phyloP scores from a whole-genome alignment of 352 stramenopile genomes.

The Globisporangium echinulatum region DNA sequence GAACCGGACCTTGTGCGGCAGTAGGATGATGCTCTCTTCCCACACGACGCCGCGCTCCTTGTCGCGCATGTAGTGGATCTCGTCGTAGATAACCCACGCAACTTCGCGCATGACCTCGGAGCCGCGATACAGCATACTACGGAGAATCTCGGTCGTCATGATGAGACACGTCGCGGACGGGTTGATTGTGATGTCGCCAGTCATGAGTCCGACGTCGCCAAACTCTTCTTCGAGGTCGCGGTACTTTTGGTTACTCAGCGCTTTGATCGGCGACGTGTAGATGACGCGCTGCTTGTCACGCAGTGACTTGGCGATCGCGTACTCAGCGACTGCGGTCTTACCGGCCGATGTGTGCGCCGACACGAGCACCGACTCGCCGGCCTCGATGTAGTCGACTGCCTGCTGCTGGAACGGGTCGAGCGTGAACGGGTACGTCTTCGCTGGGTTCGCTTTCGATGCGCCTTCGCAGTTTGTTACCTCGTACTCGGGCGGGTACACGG shows the following conservation, averaged over 20 bases:
- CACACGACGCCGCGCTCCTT: conserved; percentile 97
- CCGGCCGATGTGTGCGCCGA: conserved; percentile 98
- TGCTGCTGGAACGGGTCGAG: conserved; percentile 98
- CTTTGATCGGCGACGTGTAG: conserved; percentile 99
- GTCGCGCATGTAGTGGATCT: conserved; percentile 99
- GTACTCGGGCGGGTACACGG: conserved; percentile 81
- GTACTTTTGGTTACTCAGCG: conserved; percentile 99
- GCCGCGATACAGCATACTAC: conserved; percentile 98
- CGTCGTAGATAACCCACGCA: conserved; percentile 99
- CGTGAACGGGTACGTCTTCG: conserved; percentile 97
- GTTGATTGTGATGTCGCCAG: conserved; percentile 99
- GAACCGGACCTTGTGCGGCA: conserved; percentile 98
- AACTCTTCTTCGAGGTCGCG: conserved; percentile 94
- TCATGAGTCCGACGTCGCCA: conserved; percentile 98
- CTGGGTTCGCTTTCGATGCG: conserved; percentile 64
- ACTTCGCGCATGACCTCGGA: conserved; percentile 98
- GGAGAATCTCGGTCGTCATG: conserved; percentile 97
- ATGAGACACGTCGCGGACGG: conserved; percentile 96
- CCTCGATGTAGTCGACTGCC: conserved; percentile 95
- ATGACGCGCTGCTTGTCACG: conserved; percentile 92
- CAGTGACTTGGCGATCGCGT: conserved; percentile 98
- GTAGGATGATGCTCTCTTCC: conserved; percentile 99
- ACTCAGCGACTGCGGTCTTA: conserved; percentile 97
- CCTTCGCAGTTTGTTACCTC: conserved; percentile 37
- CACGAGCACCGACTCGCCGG: conserved; percentile 96